A percentile compares a stretch with the other conserved stretches of the same genome.
Conservation (phyloP, 371 early-diverging fungal species). For the Apophysomyces sp. region DNA sequence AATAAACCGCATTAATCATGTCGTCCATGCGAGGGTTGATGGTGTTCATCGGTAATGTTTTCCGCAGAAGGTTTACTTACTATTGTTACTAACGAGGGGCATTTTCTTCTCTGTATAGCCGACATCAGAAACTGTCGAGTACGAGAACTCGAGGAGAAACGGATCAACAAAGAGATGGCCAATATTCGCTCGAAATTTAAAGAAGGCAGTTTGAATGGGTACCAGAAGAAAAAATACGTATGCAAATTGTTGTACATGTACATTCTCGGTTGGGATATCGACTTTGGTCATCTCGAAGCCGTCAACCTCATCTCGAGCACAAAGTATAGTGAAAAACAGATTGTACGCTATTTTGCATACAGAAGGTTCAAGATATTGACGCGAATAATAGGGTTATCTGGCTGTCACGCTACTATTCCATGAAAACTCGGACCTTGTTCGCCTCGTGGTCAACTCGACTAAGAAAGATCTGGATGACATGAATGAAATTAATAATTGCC, state of each 20-base stretch:
- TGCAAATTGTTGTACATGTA: constrained; percentile 98
- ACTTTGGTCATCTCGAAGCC: constrained; percentile 96
- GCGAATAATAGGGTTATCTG: constrained; percentile 84
- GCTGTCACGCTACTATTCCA: constrained; percentile 89
- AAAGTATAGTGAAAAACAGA: constrained; percentile 96
- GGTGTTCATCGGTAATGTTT: constrained; percentile 6
- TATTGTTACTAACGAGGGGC: not conserved
- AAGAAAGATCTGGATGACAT: constrained; percentile 86
- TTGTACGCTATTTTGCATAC: constrained; percentile 59
- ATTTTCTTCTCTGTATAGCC: not conserved
- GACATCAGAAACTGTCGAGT: constrained; percentile 71
- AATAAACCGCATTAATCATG: constrained; percentile 4
- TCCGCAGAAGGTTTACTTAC: not conserved
- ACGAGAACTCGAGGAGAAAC: constrained; percentile 93
- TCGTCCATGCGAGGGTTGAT: constrained; percentile 16
- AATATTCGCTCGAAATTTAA: constrained; percentile 98
- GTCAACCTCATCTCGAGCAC: constrained; percentile 85
- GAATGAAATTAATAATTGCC: constrained; percentile 87
- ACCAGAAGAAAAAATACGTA: constrained; percentile 98
- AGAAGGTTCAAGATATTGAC: not conserved
- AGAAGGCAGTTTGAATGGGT: constrained; percentile 90
- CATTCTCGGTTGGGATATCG: constrained; percentile 96
- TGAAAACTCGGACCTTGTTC: constrained; percentile 83
- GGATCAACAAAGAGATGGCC: constrained; percentile 98
- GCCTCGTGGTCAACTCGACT: constrained; percentile 84